Evolutionary conservation across 176 grass and related monocot species (phyloP).

Genomic region (Pharus latifolius): DNA sequence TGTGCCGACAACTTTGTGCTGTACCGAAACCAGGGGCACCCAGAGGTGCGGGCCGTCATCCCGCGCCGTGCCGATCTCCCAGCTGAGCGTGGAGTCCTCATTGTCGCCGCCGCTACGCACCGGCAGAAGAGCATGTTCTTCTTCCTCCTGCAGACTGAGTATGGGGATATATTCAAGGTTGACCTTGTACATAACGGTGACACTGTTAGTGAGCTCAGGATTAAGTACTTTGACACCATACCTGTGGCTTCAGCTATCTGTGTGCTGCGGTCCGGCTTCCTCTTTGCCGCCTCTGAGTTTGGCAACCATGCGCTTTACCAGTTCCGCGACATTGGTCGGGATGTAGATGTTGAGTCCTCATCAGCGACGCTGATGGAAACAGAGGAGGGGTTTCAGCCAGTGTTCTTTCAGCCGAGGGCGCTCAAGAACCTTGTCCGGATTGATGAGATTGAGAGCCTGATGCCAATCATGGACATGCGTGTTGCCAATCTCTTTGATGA

Average conservation of each 20-base stretch:
- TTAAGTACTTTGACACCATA: slow-evolving; percentile 96
- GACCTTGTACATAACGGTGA: slow-evolving; percentile 65
- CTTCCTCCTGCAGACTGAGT: slow-evolving; percentile 87
- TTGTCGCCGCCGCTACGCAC: slow-evolving; percentile 90
- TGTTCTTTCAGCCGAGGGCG: slow-evolving; percentile 85
- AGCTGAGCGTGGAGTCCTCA: slow-evolving; percentile 84
- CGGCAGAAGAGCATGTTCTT: slow-evolving; percentile 88
- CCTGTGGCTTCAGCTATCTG: slow-evolving; percentile 74
- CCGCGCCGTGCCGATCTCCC: slow-evolving; percentile 88
- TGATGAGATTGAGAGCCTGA: slow-evolving; percentile 74
- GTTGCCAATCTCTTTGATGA: slow-evolving; percentile 90
- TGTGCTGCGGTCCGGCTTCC: slow-evolving; percentile 66
- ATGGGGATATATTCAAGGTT: slow-evolving; percentile 88
- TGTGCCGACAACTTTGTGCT: slow-evolving; percentile 95
- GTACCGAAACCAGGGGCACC: slow-evolving; percentile 93
- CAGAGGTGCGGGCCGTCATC: slow-evolving; percentile 82
- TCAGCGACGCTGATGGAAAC: slow-evolving; percentile 91
- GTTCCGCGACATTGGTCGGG: slow-evolving; percentile 83
- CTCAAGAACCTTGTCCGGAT: slow-evolving; percentile 70
- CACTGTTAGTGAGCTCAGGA: slow-evolving; percentile 72
- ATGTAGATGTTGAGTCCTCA: slow-evolving; percentile 83
- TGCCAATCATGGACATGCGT: slow-evolving; percentile 97
- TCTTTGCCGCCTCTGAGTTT: slow-evolving; percentile 85
- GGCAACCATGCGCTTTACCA: slow-evolving; percentile 89
- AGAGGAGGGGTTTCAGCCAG: slow-evolving; percentile 91